These are phyloP conservation scores for Closterium sp. DNA, from an alignment of 139 green algal genomes.

Conservation along the genomic window DNA sequence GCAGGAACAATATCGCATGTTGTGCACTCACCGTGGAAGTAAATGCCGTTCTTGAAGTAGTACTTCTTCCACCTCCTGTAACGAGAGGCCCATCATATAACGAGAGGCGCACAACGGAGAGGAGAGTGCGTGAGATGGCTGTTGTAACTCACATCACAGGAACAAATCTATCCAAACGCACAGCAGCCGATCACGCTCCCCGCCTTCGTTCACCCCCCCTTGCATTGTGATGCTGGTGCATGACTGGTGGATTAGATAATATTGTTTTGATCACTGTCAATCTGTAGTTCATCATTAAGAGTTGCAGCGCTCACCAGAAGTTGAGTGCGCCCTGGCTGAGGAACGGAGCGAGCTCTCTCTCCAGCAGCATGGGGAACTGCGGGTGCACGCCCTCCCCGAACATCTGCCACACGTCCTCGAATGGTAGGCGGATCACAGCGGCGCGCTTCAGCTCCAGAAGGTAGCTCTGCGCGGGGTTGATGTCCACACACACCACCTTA, in stretches of 20 bases:
- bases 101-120: background rate
- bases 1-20: background rate
- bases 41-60: slow-evolving; percentile 92
- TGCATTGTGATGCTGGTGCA: background rate
- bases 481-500: slow-evolving; percentile 91
- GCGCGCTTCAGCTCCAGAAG: slow-evolving; percentile 93
- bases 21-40: slow-evolving; percentile 76
- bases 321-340: slow-evolving; percentile 75
- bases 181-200: background rate
- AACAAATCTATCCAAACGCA: background rate
- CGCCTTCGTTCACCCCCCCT: background rate
- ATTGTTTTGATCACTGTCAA: background rate
- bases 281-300: background rate
- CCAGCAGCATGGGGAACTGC: slow-evolving; percentile 77
- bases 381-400: slow-evolving; percentile 79
- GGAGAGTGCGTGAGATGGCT: background rate
- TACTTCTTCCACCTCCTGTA: slow-evolving; percentile 34
- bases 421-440: slow-evolving; percentile 68
- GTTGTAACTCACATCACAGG: background rate
- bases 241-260: background rate
- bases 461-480: slow-evolving; percentile 93
- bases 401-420: slow-evolving; percentile 90
- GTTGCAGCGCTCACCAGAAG: slow-evolving; percentile 77
- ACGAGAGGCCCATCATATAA: background rate
- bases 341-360: slow-evolving; percentile 85